Evolutionary conservation across 108 stramenopile species (phyloP), one percentile per base, ranked within the genome.

Genomic region (Cyclostephanos tholiformis): DNA sequence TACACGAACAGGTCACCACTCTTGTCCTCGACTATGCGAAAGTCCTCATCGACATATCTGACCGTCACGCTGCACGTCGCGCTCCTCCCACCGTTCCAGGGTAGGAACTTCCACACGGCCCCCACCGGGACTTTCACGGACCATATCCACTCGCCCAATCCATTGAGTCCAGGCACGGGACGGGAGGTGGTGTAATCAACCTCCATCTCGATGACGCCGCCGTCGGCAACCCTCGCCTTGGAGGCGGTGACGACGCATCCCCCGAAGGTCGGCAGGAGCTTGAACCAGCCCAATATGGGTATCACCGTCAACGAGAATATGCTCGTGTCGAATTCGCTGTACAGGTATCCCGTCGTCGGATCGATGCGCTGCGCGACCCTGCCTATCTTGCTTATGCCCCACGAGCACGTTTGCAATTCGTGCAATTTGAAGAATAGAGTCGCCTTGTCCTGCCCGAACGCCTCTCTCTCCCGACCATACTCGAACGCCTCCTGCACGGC

Each of bases 281-380:
- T 95, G 85, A 92, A 95, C 92, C 92, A 97, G 12, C 96, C 96
- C 66, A 97, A 59, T 55, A 97, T 90, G 10, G 96, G 96, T 61
- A 97, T 86, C 23, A 91, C 93, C 0, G 96, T 97, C 65, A 97
- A 80, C 30, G 77, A 75, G 62, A 95, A 92, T 26, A 91, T 82
- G 16, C 80, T 84, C 0, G 95, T 92, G 68, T 95, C 89, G 73
- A 93, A 91, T 72, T 92, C 91, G 36, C 80, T 83, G 76, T 89
- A 93, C 49, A 95, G 63, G 57, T 89, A 90, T 0, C 74, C 68
- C 29, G 25, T 68, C 9, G 63, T 48, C 16, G 89, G 52, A 82
- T 91, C 88, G 60, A 91, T 85, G 25, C 83, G 77, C 82, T 97
- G 96, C 7, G 93, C 93, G 36, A 97, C 89, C 35, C 96, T 86